Conservation (phyloP, 257 asterid species). For the Echites panduratus region DNA sequence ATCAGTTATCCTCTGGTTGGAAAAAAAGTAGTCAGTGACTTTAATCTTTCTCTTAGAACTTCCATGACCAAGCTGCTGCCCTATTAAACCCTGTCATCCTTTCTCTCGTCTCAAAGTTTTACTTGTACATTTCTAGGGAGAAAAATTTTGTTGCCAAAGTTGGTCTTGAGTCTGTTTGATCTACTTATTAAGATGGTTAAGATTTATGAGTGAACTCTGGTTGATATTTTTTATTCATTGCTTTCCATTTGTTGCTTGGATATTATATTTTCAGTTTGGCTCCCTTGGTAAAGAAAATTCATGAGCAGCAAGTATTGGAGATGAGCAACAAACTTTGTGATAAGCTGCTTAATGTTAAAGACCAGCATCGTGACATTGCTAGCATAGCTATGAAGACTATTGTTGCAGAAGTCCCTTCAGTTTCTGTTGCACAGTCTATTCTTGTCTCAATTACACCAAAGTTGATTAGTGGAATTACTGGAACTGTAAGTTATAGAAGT, state of each 20-base stretch:
- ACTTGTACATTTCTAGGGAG: neutral
- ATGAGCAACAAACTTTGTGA: conserved; percentile 93
- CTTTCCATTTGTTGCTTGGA: neutral
- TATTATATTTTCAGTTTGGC: conserved; percentile 15
- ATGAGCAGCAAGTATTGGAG: conserved; percentile 73
- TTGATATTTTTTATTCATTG: neutral
- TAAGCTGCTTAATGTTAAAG: conserved; percentile 89
- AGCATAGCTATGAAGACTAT: conserved; percentile 97
- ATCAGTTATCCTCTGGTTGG: too few relatives aligned
- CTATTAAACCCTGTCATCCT: too few relatives aligned
- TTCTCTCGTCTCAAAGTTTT: neutral
- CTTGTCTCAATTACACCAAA: conserved; percentile 79
- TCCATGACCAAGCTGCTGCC: too few relatives aligned
- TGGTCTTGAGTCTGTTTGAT: neutral
- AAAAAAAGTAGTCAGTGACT: too few relatives aligned
- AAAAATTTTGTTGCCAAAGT: neutral
- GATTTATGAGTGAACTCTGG: neutral
- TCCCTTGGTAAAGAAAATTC: conserved; percentile 90
- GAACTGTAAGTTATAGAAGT: conserved; percentile 87
- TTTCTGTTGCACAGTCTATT: conserved; percentile 65
- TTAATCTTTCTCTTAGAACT: too few relatives aligned
- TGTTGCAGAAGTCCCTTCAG: conserved; percentile 89
- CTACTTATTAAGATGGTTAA: neutral
- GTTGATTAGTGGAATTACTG: conserved; percentile 74
- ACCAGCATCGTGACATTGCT: conserved; percentile 87